A percentile compares a stretch with the other conserved stretches of the same genome.
Conservation (phyloP, 768 basidiomycete genomes). For the Sistotremastrum niveocremeum region DNA sequence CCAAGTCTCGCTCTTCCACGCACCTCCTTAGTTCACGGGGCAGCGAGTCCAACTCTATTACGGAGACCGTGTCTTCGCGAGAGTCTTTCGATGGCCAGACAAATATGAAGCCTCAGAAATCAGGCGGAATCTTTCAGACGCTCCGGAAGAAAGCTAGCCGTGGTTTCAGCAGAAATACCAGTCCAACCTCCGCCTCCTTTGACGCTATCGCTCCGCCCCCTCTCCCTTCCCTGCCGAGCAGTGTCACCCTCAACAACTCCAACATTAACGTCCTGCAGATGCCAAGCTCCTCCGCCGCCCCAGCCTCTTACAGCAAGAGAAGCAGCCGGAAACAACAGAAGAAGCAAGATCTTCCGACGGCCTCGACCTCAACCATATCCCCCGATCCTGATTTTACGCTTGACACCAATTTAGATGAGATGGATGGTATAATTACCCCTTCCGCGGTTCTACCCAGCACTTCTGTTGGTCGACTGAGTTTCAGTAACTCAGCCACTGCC, state of each 20-base stretch:
- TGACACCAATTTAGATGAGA: constrained; percentile 57
- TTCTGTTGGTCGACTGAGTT: constrained; percentile 14
- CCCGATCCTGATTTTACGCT: constrained; percentile 31
- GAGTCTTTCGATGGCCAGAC: too few species aligned
- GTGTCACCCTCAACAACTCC: constrained; percentile 1
- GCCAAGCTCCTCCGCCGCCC: constrained; percentile 8
- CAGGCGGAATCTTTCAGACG: constrained; percentile 1
- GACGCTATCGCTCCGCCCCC: constrained; percentile 10
- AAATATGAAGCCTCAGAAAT: constrained; percentile 11
- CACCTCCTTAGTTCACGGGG: too few species aligned
- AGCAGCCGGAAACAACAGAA: constrained; percentile 21
- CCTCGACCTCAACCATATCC: constrained; percentile 15
- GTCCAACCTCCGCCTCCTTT: constrained; percentile 9
- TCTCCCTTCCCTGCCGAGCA: constrained; percentile 2
- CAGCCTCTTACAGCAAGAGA: constrained; percentile 10
- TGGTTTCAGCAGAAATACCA: too few species aligned
- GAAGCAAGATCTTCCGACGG: constrained; percentile 11
- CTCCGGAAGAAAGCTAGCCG: too few species aligned
- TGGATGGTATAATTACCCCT: constrained; percentile 72
- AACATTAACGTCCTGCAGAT: constrained; percentile 12
- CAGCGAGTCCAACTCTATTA: too few species aligned
- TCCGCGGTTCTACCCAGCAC: constrained; percentile 6
- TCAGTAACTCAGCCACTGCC: constrained; percentile 20
- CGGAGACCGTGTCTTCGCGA: too few species aligned
- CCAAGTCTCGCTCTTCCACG: too few species aligned